Conservation (phyloP, 2,329 filamentous ascomycete genomes). For the Curvularia hawaiiensis region DNA sequence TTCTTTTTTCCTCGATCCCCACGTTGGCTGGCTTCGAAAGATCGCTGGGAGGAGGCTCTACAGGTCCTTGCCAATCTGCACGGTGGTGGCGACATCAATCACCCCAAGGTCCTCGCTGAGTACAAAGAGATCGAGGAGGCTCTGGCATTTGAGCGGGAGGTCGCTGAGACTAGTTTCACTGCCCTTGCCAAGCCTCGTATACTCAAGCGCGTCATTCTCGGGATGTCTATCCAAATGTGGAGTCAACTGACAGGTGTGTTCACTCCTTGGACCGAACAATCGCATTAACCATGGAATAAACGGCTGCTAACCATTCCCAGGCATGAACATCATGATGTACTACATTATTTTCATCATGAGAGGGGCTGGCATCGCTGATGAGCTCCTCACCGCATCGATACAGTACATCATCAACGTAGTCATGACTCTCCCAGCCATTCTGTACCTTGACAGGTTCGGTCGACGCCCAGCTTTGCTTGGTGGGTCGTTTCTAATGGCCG, state of each 20-base stretch:
- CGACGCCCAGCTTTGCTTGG: conserved; percentile 62
- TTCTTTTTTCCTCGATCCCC: conserved; percentile 59
- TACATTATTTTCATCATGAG: conserved; percentile 68
- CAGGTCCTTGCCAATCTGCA: conserved; percentile 60
- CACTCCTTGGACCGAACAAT: conserved; percentile 42
- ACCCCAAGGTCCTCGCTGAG: conserved; percentile 67
- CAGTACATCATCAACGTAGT: conserved; percentile 69
- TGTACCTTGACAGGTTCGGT: conserved; percentile 65
- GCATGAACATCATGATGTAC: conserved; percentile 16
- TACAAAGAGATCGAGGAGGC: conserved; percentile 65
- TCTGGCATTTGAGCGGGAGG: conserved; percentile 60
- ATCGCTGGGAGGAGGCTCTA: conserved; percentile 70
- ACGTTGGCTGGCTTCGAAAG: conserved; percentile 71
- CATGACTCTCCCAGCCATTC: conserved; percentile 64
- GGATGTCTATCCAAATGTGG: conserved; percentile 65
- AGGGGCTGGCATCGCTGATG: conserved; percentile 60
- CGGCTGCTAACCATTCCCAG: background rate
- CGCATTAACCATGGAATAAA: too few relatives aligned
- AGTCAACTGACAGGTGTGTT: conserved; percentile 66
- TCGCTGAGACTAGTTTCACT: conserved; percentile 55
- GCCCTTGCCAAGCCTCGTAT: conserved; percentile 59
- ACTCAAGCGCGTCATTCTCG: conserved; percentile 61
- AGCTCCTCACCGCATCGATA: conserved; percentile 64
- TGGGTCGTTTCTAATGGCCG: conserved; percentile 64
- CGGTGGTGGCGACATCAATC: conserved; percentile 59